Percentiles rank a stretch among this genome's conserved stretches.
Evolutionary conservation across 1,139 yeast species (phyloP).

Genomic region (Candida smagusa): DNA sequence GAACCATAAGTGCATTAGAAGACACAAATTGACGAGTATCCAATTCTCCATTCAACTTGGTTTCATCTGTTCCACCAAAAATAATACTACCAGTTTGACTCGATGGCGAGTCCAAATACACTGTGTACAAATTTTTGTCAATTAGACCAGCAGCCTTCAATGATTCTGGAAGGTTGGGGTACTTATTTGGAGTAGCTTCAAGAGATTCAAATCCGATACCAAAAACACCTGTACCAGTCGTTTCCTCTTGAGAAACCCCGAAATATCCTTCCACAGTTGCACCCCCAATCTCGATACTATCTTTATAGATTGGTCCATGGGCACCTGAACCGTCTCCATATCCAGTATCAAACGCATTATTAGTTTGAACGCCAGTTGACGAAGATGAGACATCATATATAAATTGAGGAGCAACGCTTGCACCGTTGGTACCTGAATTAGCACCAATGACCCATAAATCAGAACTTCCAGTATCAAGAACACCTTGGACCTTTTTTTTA

Average conservation of each 20-base stretch:
- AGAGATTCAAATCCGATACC: conserved; percentile 14
- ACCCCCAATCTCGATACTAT: conserved; percentile 6
- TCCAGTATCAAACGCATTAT: conserved; percentile 1
- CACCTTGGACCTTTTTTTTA: conserved; percentile 9
- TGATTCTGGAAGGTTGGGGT: conserved; percentile 24
- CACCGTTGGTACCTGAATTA: conserved; percentile 11
- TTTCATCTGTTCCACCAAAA: conserved; percentile 19
- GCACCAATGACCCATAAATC: conserved; percentile 16
- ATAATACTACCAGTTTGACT: conserved; percentile 15
- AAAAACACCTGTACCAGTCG: conserved; percentile 5
- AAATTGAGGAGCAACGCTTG: conserved; percentile 29
- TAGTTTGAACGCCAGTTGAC: conserved; percentile 3
- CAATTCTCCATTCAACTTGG: conserved; percentile 16
- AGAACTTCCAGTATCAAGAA: conserved; percentile 20
- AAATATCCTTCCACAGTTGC: conserved; percentile 6
- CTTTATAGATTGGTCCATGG: conserved; percentile 4
- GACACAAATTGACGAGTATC: neutral
- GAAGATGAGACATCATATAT: conserved; percentile 20
- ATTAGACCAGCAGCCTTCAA: conserved; percentile 23
- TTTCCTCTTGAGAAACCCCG: conserved; percentile 11
- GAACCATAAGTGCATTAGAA: conserved; percentile 7
- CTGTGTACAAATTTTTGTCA: conserved; percentile 16
- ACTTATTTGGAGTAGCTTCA: conserved; percentile 12
- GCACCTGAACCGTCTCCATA: conserved; percentile 10
- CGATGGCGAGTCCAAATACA: conserved; percentile 14